Conservation (phyloP, 2,329 filamentous ascomycete genomes). For the Fusarium liriodendri region DNA sequence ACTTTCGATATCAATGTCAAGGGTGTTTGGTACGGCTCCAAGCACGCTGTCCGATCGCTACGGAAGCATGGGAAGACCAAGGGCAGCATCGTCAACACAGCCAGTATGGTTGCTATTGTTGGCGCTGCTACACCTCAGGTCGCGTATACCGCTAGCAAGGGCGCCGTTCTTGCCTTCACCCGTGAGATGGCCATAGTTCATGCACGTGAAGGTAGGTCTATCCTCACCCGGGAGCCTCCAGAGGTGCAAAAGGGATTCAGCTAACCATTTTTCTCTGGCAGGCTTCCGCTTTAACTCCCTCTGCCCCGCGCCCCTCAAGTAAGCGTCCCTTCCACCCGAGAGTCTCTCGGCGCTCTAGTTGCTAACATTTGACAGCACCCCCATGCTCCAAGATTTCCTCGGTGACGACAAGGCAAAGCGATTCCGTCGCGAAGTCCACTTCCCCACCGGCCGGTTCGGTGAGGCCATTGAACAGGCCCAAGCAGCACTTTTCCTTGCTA, state of each 20-base stretch:
- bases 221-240: background rate
- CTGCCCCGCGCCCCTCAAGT: background rate
- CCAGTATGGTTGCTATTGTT: conserved; percentile 78
- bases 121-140: conserved; percentile 78
- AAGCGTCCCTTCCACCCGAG: background rate
- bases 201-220: background rate
- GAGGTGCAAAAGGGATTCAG: background rate
- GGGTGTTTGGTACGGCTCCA: conserved; percentile 93
- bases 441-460: background rate
- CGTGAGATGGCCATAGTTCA: background rate
- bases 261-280: background rate
- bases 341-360: background rate
- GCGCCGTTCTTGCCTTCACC: conserved; percentile 64
- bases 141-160: conserved; percentile 82
- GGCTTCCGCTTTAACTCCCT: background rate
- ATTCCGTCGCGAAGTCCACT: background rate
- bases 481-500: background rate
- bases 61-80: conserved; percentile 79
- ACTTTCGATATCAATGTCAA: conserved; percentile 95
- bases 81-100: conserved; percentile 80
- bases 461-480: background rate
- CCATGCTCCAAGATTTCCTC: background rate
- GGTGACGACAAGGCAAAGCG: background rate
- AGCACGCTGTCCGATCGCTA: conserved; percentile 85
- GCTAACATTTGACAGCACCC: background rate